Evolutionary conservation across 2,329 filamentous ascomycete genomes (phyloP).

Genomic region (Teratosphaeria nubilosa): DNA sequence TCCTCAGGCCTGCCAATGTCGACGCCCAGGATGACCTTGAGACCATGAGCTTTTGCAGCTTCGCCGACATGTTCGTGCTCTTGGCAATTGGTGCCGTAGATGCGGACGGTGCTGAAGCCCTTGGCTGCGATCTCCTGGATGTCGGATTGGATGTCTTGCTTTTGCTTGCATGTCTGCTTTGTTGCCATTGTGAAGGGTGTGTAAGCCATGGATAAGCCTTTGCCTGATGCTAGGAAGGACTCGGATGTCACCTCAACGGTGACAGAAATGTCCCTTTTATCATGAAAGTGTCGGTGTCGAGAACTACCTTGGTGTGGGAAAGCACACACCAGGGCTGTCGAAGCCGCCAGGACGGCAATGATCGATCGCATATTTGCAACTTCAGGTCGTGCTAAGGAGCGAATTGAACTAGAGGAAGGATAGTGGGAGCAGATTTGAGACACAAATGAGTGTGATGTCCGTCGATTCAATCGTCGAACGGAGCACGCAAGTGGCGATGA

Average conservation of each 20-base stretch:
- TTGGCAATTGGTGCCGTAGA: conserved; percentile 89
- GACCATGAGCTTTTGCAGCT: conserved; percentile 54
- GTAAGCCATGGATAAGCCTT: conserved; percentile 39
- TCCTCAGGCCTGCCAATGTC: conserved; percentile 52
- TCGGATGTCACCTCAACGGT: not conserved
- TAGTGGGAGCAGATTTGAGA: not conserved
- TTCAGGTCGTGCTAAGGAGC: not conserved
- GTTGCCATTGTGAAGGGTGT: conserved; percentile 32
- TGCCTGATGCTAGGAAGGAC: conserved; percentile 27
- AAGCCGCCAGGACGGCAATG: not conserved
- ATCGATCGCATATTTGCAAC: not conserved
- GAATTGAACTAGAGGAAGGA: not conserved
- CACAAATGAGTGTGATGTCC: not conserved
- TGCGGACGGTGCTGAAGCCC: conserved; percentile 57
- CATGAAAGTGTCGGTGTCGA: not conserved
- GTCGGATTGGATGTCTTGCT: conserved; percentile 29
- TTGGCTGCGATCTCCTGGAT: conserved; percentile 33
- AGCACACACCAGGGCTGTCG: not conserved
- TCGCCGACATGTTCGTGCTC: conserved; percentile 65
- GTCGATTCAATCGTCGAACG: not conserved
- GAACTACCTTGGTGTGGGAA: not conserved
- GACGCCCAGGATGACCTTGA: conserved; percentile 79
- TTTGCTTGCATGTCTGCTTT: conserved; percentile 34
- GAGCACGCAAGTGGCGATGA: not conserved
- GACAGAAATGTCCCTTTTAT: not conserved